A percentile compares a stretch with the other conserved stretches of the same genome.
phyloP scores from a whole-genome alignment of 257 asterid species.

The Solanum medicagineum region DNA sequence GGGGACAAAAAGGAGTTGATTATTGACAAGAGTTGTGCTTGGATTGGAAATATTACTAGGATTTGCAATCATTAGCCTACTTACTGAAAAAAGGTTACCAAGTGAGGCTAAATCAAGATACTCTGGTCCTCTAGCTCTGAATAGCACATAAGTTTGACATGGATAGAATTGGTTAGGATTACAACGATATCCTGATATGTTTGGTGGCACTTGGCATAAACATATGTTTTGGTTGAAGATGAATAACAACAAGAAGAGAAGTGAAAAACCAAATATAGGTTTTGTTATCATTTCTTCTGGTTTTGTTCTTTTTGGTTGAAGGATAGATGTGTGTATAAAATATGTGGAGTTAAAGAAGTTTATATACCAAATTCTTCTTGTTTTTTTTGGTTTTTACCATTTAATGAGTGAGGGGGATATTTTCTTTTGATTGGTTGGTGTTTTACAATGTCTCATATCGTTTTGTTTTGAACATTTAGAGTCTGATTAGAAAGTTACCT shows the following conservation, averaged over 20 bases:
- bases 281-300: constrained; percentile 1
- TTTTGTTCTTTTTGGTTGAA: background rate
- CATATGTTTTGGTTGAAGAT: background rate
- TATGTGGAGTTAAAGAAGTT: background rate
- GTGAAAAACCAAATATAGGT: background rate
- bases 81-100: constrained; percentile 69
- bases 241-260: constrained; percentile 10
- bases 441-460: no score
- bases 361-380: background rate
- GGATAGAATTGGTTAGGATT: constrained; percentile 31
- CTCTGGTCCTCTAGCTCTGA: constrained; percentile 51
- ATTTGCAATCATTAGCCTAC: constrained; percentile 52
- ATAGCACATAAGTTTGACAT: constrained; percentile 59
- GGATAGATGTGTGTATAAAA: background rate
- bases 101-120: constrained; percentile 62
- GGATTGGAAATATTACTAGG: constrained; percentile 62
- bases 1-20: constrained; percentile 54
- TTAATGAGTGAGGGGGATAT: background rate
- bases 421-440: background rate
- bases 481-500: no score
- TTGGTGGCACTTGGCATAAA: constrained; percentile 31
- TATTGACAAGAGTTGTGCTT: constrained; percentile 28
- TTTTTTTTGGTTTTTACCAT: background rate
- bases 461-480: no score
- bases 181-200: constrained; percentile 57